Conservation (phyloP, 805 yeast genomes). For the Schizosaccharomyces japonicus region DNA sequence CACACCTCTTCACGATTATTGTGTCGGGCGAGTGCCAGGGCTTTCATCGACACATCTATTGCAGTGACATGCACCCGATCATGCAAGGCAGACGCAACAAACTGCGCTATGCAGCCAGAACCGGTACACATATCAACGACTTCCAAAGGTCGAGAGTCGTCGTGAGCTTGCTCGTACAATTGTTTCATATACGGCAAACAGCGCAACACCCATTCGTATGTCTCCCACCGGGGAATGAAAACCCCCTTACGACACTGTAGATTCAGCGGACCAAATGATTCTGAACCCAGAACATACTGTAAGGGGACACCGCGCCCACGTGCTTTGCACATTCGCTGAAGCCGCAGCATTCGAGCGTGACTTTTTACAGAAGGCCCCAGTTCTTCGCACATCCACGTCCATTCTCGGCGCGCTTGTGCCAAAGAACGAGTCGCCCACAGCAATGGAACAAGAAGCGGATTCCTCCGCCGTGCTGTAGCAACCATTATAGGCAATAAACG, state of each 20-base stretch:
- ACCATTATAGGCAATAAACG: no score
- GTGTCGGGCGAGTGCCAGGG: constrained; percentile 34
- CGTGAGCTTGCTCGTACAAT: no score
- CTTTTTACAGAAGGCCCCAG: no score
- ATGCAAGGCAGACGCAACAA: constrained; percentile 14
- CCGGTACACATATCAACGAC: constrained; percentile 56
- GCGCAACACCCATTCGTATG: constrained; percentile 60
- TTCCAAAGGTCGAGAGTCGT: background rate
- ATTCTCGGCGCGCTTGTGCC: background rate
- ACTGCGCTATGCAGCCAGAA: constrained; percentile 60
- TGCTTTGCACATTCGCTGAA: background rate
- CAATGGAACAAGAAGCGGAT: no score
- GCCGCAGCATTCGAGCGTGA: background rate
- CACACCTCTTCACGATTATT: constrained; percentile 25
- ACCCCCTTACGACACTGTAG: constrained; percentile 40
- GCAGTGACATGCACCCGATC: constrained; percentile 16
- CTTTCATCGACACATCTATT: constrained; percentile 32
- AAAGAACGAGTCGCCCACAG: background rate
- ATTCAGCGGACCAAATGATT: constrained; percentile 58
- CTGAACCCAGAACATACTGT: constrained; percentile 64
- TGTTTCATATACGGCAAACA: constrained; percentile 1
- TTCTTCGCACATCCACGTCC: background rate
- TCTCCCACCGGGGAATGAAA: constrained; percentile 80
- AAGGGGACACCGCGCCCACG: constrained; percentile 25
- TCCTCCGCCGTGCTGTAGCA: no score